Base-by-base conservation (phyloP, 1,284 basidiomycete species). In the Sanghuangporus sanghuang region DNA sequence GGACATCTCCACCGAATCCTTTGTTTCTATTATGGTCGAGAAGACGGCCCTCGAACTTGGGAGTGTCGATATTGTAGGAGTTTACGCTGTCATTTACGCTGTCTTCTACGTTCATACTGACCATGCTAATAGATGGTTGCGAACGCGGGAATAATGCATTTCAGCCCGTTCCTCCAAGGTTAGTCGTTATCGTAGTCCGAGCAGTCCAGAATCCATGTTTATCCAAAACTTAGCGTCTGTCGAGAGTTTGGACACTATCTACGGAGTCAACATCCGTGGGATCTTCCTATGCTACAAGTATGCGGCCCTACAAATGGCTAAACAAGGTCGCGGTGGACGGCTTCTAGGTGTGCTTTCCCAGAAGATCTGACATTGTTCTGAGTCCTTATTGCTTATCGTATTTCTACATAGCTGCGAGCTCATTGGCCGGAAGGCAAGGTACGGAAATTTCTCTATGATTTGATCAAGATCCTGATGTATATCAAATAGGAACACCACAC, bases 21-120 rank as follows among this genome's bases (percentile, higher is more conserved):
- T 67, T 2, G 65, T 71, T 7, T 39, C 27, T 16, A 52, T 40
- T 35, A 59, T 69, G 56, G 56, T 71, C 9, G 46, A 71, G 44
- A 49, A 42, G 21, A 63, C 66, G 21, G 69, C 68, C 27, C 32
- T 59, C 14, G 55, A 63, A 39, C 50, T 70, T 6, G 69, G 69
- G 12, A 39, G 64, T 39, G 50, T 71, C 9, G 68, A 71, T 21
- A 63, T 71, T 35, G 70, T 70, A 60, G 40, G 56, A 14, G 59
- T 64, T 52, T 23, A 39, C 36, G 62, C 23, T 27, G 27, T 35
- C n/a, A 59, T 64, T 52, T 23, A 39, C 36, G 62, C 23, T 27
- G 27, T 35, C n/a, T 27, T 9, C 27, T 18, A 3, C 21, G 27
- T 23, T 35, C 16, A 2, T n/a, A 48, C 35, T 46, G 44, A 46